These are phyloP conservation scores for Globisporangium takayamanum DNA, from an alignment of 352 stramenopile species.

Conservation along the genomic window DNA sequence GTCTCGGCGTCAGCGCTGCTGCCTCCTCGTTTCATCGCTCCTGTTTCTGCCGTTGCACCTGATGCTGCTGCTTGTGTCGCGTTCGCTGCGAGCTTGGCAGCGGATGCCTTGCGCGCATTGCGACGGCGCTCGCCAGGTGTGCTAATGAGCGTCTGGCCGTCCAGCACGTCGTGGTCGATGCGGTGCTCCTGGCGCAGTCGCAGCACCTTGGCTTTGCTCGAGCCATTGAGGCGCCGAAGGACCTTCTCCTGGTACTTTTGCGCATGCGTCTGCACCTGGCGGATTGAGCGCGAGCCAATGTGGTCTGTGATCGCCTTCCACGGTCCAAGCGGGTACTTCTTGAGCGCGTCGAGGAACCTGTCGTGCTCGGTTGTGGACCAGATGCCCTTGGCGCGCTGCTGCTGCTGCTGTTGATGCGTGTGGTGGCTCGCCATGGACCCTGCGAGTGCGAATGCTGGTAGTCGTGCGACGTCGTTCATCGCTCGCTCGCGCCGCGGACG, in stretches of 20 bases:
- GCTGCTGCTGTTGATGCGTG: not conserved
- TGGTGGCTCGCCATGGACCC: constrained; percentile 3
- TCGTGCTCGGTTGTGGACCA: constrained; percentile 15
- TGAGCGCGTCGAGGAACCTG: constrained; percentile 15
- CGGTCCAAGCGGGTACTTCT: constrained; percentile 11
- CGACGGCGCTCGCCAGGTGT: constrained; percentile 3
- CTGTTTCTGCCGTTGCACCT: not conserved
- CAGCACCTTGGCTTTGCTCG: constrained; percentile 15
- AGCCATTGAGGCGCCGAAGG: constrained; percentile 5
- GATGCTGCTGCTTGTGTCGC: not conserved
- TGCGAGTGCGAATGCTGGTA: not conserved
- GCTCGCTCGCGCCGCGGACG: not conserved
- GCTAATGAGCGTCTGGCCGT: constrained; percentile 3
- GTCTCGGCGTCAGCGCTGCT: constrained; percentile 1
- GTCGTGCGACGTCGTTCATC: constrained; percentile 11
- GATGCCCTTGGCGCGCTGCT: constrained; percentile 11
- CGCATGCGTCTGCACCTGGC: constrained; percentile 15
- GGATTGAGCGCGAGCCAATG: constrained; percentile 10
- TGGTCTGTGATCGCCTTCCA: constrained; percentile 15
- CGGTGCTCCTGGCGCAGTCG: constrained; percentile 12
- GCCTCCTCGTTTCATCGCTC: not conserved
- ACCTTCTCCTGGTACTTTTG: constrained; percentile 19
- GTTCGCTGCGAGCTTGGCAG: constrained; percentile 2
- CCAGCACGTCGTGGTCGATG: constrained; percentile 16
- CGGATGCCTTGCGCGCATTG: not conserved